Base-by-base conservation (phyloP, 192 early-diverging fungal species). In the Funneliformis geosporum region DNA sequence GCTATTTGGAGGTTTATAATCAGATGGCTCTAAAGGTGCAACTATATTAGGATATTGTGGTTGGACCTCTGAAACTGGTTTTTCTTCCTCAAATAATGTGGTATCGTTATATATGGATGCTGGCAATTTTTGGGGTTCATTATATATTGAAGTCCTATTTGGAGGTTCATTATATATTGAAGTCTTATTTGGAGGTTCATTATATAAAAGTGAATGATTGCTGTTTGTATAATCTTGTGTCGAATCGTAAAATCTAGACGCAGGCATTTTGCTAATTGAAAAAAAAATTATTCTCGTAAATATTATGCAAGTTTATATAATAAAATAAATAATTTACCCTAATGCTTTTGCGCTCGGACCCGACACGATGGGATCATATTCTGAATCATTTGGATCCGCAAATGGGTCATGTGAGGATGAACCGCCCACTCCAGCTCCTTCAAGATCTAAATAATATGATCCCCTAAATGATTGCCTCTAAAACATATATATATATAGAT, bases 391-490 rank as follows among this genome's bases (percentile, higher is more conserved):
- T 8, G 59, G 10, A 70, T 83, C 82, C 40, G 73, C 69, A 79
- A 83, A 83, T 61, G 82, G 82, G 70, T 83, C 73, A 12, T 28
- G 5, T 21, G 25, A 73, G 0, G 44, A 55, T 50, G 27, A 33
- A 23, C 59, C 39, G 9, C 74, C 74, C 12, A 75, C 74, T 23
- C 74, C 74, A 40, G 74, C 74, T 12, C 10, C 74, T 10, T 61
- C 55, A 43, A 5, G 5, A 60, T 62, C 33, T 2, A 60, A 40
- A 8, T 38, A 16, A 62, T 64, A 9, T 9, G 33, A 8, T n/a
- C 33, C 28, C 14, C 12, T 42, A 42, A 46, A 33, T 62, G 55
- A 38, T 23, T 61, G 10, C 11, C n/a, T 44, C 69, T n/a, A 33
- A 33, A 27, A 39, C 60, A 33, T 74, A 40, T 7, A 28, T 40